These are phyloP conservation scores for Talaromyces atroroseus DNA, from an alignment of 2,329 filamentous ascomycete species.

Conservation along the genomic window DNA sequence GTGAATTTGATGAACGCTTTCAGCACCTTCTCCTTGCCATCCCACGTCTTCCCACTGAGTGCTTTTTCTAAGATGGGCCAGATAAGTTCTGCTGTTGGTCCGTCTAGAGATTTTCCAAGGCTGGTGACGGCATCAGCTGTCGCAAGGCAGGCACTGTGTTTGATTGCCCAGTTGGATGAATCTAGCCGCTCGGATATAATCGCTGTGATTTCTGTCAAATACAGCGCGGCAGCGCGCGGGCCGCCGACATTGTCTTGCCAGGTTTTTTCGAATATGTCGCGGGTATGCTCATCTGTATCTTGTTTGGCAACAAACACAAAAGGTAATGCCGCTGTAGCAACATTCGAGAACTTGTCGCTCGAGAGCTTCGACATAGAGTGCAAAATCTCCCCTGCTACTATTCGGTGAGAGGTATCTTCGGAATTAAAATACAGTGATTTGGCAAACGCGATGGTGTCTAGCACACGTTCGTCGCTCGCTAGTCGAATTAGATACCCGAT, in stretches of 20 bases:
- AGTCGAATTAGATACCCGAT: slow-evolving; percentile 75
- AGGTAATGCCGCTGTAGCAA: slow-evolving; percentile 71
- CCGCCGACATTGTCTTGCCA: slow-evolving; percentile 92
- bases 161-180: slow-evolving; percentile 81
- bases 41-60: slow-evolving; percentile 82
- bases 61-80: slow-evolving; percentile 84
- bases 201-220: slow-evolving; percentile 72
- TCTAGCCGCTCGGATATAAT: slow-evolving; percentile 65
- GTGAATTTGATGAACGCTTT: slow-evolving; percentile 74
- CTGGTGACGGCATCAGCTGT: slow-evolving; percentile 68
- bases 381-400: slow-evolving; percentile 76
- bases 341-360: slow-evolving; percentile 75
- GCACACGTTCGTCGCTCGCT: slow-evolving; percentile 54
- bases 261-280: slow-evolving; percentile 72
- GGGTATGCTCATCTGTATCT: slow-evolving; percentile 74
- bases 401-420: slow-evolving; percentile 68
- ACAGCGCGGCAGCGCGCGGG: slow-evolving; percentile 72
- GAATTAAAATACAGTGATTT: slow-evolving; percentile 73
- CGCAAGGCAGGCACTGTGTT: slow-evolving; percentile 78
- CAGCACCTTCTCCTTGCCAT: slow-evolving; percentile 81
- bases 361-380: slow-evolving; percentile 79
- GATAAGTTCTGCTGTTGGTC: slow-evolving; percentile 56
- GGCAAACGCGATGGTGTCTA: slow-evolving; percentile 50
- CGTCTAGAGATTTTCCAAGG: slow-evolving; percentile 53
- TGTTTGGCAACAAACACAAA: slow-evolving; percentile 85